phyloP scores from a whole-genome alignment of 2,329 filamentous ascomycete genomes.

The Phaeosphaeriaceae sp. region DNA sequence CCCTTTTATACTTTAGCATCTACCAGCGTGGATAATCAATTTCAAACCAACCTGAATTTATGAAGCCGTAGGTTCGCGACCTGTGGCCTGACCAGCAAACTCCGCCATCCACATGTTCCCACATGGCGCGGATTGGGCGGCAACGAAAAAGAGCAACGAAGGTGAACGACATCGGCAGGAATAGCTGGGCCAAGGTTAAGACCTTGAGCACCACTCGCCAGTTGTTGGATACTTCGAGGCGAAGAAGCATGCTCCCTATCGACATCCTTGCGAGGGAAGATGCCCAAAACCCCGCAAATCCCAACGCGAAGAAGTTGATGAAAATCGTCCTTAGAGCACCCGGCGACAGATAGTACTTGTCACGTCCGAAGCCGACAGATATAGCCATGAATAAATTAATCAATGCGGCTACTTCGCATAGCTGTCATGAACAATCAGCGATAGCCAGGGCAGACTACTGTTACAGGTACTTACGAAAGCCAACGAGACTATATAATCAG shows the following conservation, averaged over 20 bases:
- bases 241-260: background rate
- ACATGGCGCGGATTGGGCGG: conserved; percentile 2
- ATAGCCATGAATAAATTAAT: no score
- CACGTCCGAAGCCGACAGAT: no score
- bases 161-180: background rate
- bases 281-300: background rate
- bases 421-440: no score
- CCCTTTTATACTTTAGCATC: no score
- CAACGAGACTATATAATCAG: background rate
- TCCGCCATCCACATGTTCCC: conserved; percentile 1
- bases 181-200: background rate
- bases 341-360: no score
- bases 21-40: no score
- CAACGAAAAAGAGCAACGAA: background rate
- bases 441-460: background rate
- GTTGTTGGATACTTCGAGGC: background rate
- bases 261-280: background rate
- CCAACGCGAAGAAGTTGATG: background rate
- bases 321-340: no score
- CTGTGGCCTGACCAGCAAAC: background rate
- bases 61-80: no score
- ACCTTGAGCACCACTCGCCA: background rate
- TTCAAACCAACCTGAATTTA: no score
- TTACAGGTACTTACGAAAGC: background rate
- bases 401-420: no score